These are phyloP conservation scores for Corynespora cassiicola DNA, from an alignment of 2,329 filamentous ascomycete genomes.

Conservation along the genomic window DNA sequence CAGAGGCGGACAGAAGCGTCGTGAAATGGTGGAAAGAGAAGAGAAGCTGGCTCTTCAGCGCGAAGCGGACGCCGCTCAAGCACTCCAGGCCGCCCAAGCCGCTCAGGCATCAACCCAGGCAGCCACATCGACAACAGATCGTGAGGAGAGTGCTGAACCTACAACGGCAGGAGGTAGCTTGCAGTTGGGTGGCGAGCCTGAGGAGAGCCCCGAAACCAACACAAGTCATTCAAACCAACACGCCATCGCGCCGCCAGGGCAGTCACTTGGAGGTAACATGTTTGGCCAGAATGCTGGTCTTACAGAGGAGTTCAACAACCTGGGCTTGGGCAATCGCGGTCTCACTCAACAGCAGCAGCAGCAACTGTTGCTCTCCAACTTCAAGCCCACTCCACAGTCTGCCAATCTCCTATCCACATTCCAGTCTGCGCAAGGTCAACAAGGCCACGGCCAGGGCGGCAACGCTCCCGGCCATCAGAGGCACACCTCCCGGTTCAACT, in stretches of 20 bases:
- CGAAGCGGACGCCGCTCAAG: constrained; percentile 63
- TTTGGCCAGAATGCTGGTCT: constrained; percentile 43
- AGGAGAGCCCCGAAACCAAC: constrained; percentile 71
- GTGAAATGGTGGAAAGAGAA: constrained; percentile 72
- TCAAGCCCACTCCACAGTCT: constrained; percentile 59
- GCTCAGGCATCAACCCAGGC: constrained; percentile 41
- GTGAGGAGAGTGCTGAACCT: constrained; percentile 81
- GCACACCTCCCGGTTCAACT: constrained; percentile 86
- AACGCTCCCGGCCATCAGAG: constrained; percentile 74
- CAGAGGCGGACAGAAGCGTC: constrained; percentile 80
- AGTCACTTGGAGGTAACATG: constrained; percentile 55
- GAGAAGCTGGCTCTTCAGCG: constrained; percentile 58
- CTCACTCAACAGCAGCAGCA: constrained; percentile 82
- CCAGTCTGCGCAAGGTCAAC: constrained; percentile 54
- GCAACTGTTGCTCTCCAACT: constrained; percentile 67
- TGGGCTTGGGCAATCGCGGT: constrained; percentile 68
- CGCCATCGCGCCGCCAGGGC: constrained; percentile 78
- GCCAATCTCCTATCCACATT: constrained; percentile 61
- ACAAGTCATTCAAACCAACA: constrained; percentile 67
- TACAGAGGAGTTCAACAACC: constrained; percentile 45
- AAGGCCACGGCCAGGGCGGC: constrained; percentile 58
- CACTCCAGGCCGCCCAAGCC: too few species aligned
- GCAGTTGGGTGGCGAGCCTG: constrained; percentile 90
- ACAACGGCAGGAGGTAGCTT: constrained; percentile 73
- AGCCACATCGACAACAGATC: constrained; percentile 50